A percentile compares a stretch with the other conserved stretches of the same genome.
These are phyloP conservation scores for Russula olivacea DNA, from an alignment of 768 basidiomycete species.

Conservation along the genomic window DNA sequence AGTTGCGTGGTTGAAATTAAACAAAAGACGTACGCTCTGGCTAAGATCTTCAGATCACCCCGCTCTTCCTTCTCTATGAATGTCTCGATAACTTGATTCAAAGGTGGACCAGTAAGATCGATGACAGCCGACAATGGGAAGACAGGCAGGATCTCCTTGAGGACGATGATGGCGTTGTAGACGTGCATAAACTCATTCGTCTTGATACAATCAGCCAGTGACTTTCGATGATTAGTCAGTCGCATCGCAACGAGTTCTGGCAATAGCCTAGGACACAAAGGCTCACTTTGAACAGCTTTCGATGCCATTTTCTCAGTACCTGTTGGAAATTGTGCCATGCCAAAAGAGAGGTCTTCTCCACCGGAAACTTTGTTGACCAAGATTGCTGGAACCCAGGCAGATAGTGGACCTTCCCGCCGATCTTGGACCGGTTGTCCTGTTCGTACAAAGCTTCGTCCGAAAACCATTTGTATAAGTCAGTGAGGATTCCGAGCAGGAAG, in stretches of 20 bases:
- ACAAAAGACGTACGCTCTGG: conserved; percentile 52
- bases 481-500: conserved; percentile 74
- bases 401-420: conserved; percentile 50
- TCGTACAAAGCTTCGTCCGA: conserved; percentile 64
- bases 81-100: conserved; percentile 57
- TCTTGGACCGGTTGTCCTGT: conserved; percentile 64
- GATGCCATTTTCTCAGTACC: conserved; percentile 80
- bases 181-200: conserved; percentile 95
- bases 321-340: conserved; percentile 65
- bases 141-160: conserved; percentile 85
- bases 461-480: conserved; percentile 77
- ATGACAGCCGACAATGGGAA: conserved; percentile 69
- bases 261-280: neutral
- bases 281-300: conserved; percentile 61
- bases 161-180: conserved; percentile 91
- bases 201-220: conserved; percentile 72
- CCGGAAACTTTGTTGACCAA: conserved; percentile 42
- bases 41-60: conserved; percentile 77
- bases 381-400: conserved; percentile 67
- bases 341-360: conserved; percentile 49
- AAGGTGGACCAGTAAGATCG: conserved; percentile 45
- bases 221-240: conserved; percentile 38
- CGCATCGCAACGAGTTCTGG: neutral
- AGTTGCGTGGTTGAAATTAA: neutral
- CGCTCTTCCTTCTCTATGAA: conserved; percentile 73